These are phyloP conservation scores for Rugonectria rugulosa DNA, from an alignment of 2,329 filamentous ascomycete genomes.

Conservation along the genomic window DNA sequence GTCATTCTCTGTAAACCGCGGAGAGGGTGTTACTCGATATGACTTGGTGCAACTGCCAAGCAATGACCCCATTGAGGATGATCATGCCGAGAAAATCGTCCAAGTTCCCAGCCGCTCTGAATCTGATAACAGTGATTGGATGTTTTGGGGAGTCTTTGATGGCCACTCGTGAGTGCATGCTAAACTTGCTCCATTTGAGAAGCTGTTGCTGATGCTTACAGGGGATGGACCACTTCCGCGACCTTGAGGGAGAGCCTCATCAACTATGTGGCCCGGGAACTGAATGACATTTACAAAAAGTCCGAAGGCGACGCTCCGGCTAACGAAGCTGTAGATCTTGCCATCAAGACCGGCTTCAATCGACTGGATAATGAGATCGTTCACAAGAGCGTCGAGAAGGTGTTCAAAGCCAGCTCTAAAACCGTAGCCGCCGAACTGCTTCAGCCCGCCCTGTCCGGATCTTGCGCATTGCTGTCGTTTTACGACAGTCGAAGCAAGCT, in stretches of 20 bases:
- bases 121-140: constrained; percentile 82
- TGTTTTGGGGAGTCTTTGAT: constrained; percentile 99
- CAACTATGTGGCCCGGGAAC: constrained; percentile 88
- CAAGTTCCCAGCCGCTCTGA: constrained; percentile 72
- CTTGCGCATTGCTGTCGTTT: constrained; percentile 94
- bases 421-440: constrained; percentile 90
- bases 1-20: constrained; percentile 88
- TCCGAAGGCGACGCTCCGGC: constrained; percentile 70
- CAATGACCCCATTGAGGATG: constrained; percentile 98
- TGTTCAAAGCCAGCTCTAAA: constrained; percentile 88
- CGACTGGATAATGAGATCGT: constrained; percentile 94
- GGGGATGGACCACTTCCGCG: constrained; percentile 97
- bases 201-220: constrained; percentile 46
- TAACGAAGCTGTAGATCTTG: constrained; percentile 82
- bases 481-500: constrained; percentile 90
- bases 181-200: neutral
- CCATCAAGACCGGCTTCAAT: constrained; percentile 92
- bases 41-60: constrained; percentile 94
- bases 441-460: constrained; percentile 93
- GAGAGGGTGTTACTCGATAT: constrained; percentile 91
- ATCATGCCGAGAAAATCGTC: constrained; percentile 97
- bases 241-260: constrained; percentile 94
- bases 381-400: constrained; percentile 89
- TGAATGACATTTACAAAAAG: constrained; percentile 90
- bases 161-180: constrained; percentile 78